These are phyloP conservation scores for Pyricularia sp. DNA, from an alignment of 2,329 filamentous ascomycete genomes.

Conservation along the genomic window DNA sequence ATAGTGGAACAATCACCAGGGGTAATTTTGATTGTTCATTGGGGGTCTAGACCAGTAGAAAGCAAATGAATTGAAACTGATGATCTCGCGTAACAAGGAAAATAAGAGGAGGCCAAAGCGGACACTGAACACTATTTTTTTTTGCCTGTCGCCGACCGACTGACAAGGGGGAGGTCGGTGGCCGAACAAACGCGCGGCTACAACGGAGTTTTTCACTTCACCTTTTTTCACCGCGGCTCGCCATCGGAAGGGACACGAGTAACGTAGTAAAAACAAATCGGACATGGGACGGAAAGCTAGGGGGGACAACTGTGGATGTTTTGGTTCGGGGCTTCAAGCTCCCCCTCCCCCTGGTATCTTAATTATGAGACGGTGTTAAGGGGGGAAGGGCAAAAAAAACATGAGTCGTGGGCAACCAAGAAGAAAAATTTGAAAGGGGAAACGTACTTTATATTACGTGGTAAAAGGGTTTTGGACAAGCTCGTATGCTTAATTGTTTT, in stretches of 20 bases:
- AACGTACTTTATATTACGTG: background rate
- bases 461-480: background rate
- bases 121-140: background rate
- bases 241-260: background rate
- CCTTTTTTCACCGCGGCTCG: background rate
- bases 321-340: background rate
- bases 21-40: background rate
- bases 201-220: background rate
- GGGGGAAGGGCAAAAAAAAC: background rate
- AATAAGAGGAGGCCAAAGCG: background rate
- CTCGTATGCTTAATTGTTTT: background rate
- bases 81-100: background rate
- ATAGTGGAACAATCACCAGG: background rate
- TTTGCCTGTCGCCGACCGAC: background rate
- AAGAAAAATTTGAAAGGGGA: background rate
- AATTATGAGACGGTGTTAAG: background rate
- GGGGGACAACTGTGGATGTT: background rate
- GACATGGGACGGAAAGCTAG: background rate
- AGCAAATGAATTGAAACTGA: background rate
- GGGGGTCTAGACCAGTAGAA: background rate
- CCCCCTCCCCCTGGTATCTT: background rate
- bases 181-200: background rate
- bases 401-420: background rate
- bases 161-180: background rate
- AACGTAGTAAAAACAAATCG: too few relatives aligned